Evolutionary conservation across 148 eudicot species (phyloP).

Genomic region (Chenopodium quinoa): DNA sequence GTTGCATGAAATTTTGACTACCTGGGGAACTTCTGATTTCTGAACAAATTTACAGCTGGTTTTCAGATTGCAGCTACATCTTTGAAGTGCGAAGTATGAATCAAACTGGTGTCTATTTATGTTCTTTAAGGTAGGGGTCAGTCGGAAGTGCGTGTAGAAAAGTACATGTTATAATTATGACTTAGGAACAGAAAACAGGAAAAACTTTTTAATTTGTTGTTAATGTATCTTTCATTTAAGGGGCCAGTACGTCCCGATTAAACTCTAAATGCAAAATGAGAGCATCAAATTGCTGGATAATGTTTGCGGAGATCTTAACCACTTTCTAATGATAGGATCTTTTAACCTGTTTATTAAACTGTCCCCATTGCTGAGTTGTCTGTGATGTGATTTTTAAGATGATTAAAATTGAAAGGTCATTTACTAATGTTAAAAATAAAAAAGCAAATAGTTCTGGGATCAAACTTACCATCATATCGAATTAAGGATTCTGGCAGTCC

Average conservation of each 20-base stretch:
- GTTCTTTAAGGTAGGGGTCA: not conserved
- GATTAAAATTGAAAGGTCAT: not conserved
- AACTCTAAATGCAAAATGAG: not conserved
- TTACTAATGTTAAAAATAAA: not conserved
- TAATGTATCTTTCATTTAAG: not conserved
- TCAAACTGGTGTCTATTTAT: not conserved
- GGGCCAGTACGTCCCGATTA: not conserved
- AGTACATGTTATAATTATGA: not conserved
- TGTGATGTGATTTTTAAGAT: not conserved
- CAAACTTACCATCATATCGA: constrained; percentile 78
- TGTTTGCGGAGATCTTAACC: not conserved
- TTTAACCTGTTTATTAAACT: not conserved
- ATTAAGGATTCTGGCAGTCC: constrained; percentile 93
- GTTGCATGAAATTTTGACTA: not conserved
- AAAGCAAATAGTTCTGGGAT: not conserved
- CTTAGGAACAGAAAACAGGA: not conserved
- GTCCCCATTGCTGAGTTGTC: constrained; percentile 1
- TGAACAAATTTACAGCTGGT: not conserved
- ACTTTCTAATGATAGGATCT: not conserved
- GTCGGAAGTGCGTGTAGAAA: not conserved
- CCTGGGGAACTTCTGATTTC: not conserved
- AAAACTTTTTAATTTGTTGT: not conserved
- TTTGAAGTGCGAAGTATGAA: not conserved
- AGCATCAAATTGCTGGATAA: constrained; percentile 4
- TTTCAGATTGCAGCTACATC: not conserved